Conservation (phyloP, 257 asterid genomes). For the Gentiana dahurica region DNA sequence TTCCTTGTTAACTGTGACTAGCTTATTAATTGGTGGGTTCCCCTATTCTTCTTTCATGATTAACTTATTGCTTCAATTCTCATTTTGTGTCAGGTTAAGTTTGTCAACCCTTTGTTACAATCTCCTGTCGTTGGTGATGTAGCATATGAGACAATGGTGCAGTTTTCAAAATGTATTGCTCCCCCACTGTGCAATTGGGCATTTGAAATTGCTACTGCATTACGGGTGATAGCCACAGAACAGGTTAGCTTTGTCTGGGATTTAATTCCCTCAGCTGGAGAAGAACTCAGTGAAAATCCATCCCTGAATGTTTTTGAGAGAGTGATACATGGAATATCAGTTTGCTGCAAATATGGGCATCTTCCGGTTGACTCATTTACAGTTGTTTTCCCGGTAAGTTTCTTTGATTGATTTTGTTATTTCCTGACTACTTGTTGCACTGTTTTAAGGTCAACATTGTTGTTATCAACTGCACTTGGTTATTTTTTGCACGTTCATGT, state of each 20-base stretch:
- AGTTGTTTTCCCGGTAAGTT: constrained; percentile 81
- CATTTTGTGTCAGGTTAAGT: constrained; percentile 45
- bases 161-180: constrained; percentile 74
- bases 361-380: constrained; percentile 94
- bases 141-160: constrained; percentile 82
- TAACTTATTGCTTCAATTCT: constrained; percentile 1
- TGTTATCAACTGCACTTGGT: not conserved
- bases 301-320: constrained; percentile 74
- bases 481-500: not conserved
- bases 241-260: constrained; percentile 52
- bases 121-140: constrained; percentile 81
- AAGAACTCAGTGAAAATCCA: constrained; percentile 46
- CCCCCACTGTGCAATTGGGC: constrained; percentile 95
- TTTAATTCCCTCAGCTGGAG: constrained; percentile 56
- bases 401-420: constrained; percentile 2
- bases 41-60: constrained; percentile 2
- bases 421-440: not conserved
- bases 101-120: constrained; percentile 59
- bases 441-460: not conserved
- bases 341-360: constrained; percentile 89
- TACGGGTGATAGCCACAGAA: constrained; percentile 58
- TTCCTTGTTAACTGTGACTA: too few species aligned
- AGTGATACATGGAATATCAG: constrained; percentile 61
- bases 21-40: not conserved
- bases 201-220: constrained; percentile 90